phyloP scores from a whole-genome alignment of 2,329 filamentous ascomycete genomes.

The Neopestalotiopsis sp. region DNA sequence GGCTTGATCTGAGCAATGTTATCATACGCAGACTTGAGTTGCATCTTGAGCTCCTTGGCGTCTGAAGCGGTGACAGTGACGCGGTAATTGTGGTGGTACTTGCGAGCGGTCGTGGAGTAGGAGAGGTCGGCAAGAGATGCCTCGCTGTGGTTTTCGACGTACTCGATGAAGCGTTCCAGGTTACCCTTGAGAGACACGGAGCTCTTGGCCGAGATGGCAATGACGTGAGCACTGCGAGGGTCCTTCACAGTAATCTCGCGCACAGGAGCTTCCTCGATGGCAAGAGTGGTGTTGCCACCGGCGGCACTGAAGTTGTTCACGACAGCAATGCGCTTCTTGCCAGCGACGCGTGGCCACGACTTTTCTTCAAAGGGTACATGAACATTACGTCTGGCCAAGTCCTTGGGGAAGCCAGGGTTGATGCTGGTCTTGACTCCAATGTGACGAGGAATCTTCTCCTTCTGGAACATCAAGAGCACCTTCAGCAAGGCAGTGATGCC shows the following conservation, averaged over 20 bases:
- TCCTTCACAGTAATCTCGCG: constrained; percentile 36
- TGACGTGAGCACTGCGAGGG: constrained; percentile 45
- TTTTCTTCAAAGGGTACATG: constrained; percentile 43
- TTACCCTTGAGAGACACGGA: constrained; percentile 48
- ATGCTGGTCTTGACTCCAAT: constrained; percentile 53
- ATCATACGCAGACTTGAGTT: constrained; percentile 22
- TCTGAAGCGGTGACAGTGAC: constrained; percentile 32
- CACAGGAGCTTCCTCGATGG: constrained; percentile 53
- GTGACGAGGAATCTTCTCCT: constrained; percentile 50
- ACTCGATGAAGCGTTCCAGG: constrained; percentile 45
- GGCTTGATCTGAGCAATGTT: constrained; percentile 28
- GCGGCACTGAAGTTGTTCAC: constrained; percentile 62
- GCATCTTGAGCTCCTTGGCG: constrained; percentile 30
- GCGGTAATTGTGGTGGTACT: constrained; percentile 39
- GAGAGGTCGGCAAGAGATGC: constrained; percentile 49
- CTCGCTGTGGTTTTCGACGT: constrained; percentile 45
- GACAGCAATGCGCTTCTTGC: constrained; percentile 23
- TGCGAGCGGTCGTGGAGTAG: constrained; percentile 60
- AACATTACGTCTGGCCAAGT: constrained; percentile 45
- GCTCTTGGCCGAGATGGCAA: constrained; percentile 53
- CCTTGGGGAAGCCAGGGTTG: constrained; percentile 48
- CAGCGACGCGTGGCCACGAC: constrained; percentile 36
- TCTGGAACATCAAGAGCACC: constrained; percentile 49
- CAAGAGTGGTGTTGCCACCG: constrained; percentile 60
- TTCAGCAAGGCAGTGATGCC: constrained; percentile 48